These are phyloP conservation scores for Kondoa subrosea DNA, from an alignment of 768 basidiomycete species.

Conservation along the genomic window DNA sequence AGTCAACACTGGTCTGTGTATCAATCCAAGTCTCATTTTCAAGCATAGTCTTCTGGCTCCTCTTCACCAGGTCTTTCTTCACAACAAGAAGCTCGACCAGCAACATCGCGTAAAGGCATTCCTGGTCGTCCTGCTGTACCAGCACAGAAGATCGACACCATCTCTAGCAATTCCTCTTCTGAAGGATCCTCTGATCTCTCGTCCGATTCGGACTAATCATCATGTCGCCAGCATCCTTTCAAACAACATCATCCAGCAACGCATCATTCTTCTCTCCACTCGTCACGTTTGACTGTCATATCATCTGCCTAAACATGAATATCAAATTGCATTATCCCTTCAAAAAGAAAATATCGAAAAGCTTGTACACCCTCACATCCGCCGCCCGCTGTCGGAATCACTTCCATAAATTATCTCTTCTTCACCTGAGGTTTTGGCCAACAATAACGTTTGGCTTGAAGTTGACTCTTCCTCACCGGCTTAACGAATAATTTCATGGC, in stretches of 20 bases:
- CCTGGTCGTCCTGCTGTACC: neutral
- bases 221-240: neutral
- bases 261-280: slow-evolving; percentile 7
- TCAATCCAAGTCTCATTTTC: neutral
- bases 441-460: slow-evolving; percentile 14
- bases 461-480: slow-evolving; percentile 7
- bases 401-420: slow-evolving; percentile 4
- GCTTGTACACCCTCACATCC: neutral
- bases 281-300: neutral
- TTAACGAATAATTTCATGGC: slow-evolving; percentile 17
- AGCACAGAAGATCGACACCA: neutral
- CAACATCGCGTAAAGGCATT: neutral
- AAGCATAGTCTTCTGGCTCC: neutral
- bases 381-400: slow-evolving; percentile 8
- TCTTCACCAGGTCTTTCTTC: neutral
- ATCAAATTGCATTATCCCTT: neutral
- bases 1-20: neutral
- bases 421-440: slow-evolving; percentile 11
- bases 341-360: neutral
- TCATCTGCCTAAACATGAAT: neutral
- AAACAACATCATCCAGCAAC: slow-evolving; percentile 8
- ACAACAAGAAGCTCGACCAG: neutral
- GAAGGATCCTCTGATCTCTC: neutral
- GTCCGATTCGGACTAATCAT: neutral
- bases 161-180: neutral